These are phyloP conservation scores for Aspergillus sp. DNA, from an alignment of 2,329 filamentous ascomycete species.

Conservation along the genomic window DNA sequence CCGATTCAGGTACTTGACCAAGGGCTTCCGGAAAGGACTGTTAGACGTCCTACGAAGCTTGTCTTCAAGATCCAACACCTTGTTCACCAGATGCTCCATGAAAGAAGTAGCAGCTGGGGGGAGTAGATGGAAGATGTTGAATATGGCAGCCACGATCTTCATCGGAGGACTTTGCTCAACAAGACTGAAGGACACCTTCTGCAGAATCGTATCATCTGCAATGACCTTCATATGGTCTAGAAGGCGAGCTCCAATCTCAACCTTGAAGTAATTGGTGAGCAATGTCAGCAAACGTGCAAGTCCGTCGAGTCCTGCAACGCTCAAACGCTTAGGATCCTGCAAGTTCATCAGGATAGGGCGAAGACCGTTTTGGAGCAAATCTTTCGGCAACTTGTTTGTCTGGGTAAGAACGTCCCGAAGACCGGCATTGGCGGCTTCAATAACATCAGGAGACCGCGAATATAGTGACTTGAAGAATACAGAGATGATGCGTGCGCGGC, in stretches of 20 bases:
- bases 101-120: constrained; percentile 88
- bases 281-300: constrained; percentile 85
- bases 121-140: constrained; percentile 96
- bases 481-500: constrained; percentile 71
- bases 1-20: constrained; percentile 90
- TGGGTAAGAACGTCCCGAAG: constrained; percentile 84
- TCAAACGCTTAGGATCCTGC: constrained; percentile 88
- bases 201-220: constrained; percentile 75
- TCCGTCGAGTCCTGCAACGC: constrained; percentile 85
- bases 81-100: constrained; percentile 84
- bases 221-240: constrained; percentile 92
- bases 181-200: constrained; percentile 90
- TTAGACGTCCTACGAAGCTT: constrained; percentile 82
- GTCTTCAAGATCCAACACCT: constrained; percentile 84
- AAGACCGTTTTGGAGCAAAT: constrained; percentile 89
- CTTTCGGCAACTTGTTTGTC: constrained; percentile 90
- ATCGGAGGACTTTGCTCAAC: constrained; percentile 91
- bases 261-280: constrained; percentile 97
- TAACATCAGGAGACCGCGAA: constrained; percentile 86
- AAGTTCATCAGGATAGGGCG: constrained; percentile 95
- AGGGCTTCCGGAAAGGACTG: constrained; percentile 85
- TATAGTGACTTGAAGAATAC: constrained; percentile 99
- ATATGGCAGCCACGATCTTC: constrained; percentile 91
- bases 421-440: constrained; percentile 89
- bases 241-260: constrained; percentile 91